These are phyloP conservation scores for Fraxinus baroniana DNA, from an alignment of 305 asterid genomes.

Conservation along the genomic window DNA sequence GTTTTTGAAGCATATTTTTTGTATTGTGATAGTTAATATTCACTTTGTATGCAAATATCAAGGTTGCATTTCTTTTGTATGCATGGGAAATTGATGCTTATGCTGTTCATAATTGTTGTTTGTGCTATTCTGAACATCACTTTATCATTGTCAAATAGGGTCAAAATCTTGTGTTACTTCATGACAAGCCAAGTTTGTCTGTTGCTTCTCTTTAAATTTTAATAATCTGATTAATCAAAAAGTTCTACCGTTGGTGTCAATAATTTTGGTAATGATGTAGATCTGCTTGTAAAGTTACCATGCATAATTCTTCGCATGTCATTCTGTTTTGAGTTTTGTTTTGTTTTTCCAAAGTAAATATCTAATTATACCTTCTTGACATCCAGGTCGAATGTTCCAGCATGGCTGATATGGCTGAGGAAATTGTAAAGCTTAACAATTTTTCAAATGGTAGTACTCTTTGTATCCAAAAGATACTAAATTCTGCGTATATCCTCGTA, in stretches of 20 bases:
- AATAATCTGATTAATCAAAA: not conserved
- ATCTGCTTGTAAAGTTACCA: not conserved
- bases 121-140: not conserved
- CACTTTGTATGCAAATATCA: not conserved
- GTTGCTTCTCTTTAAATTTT: not conserved
- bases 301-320: not conserved
- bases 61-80: not conserved
- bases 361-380: slow-evolving; percentile 7
- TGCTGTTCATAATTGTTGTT: not conserved
- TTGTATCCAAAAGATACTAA: slow-evolving; percentile 10
- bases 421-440: slow-evolving; percentile 73
- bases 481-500: slow-evolving; percentile 3
- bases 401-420: slow-evolving; percentile 89
- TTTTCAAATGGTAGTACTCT: slow-evolving; percentile 62
- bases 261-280: not conserved
- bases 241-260: not conserved
- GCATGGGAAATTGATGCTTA: not conserved
- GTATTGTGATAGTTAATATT: not conserved
- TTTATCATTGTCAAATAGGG: not conserved
- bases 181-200: not conserved
- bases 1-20: not conserved
- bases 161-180: not conserved
- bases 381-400: slow-evolving; percentile 93
- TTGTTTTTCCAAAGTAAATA: slow-evolving; percentile 3
- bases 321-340: not conserved